phyloP scores from a whole-genome alignment of 257 asterid species.

The Henckelia pumila region DNA sequence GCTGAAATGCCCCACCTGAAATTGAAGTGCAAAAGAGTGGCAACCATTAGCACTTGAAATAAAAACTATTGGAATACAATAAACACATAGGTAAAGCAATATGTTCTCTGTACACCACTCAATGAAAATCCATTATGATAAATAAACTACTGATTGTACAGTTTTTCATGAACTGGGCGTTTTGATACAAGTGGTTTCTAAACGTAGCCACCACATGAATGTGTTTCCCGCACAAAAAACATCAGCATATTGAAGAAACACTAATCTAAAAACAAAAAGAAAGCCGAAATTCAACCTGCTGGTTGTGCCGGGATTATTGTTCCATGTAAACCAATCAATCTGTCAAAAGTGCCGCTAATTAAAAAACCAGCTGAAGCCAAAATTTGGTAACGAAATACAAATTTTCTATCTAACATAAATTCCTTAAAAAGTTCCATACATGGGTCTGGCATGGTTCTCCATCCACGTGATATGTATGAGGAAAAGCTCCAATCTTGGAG shows the following conservation, averaged over 20 bases:
- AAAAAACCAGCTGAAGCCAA: conserved; percentile 12
- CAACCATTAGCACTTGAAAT: background rate
- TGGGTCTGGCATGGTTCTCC: conserved; percentile 72
- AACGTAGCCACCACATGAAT: background rate
- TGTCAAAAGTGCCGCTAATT: conserved; percentile 21
- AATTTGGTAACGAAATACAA: background rate
- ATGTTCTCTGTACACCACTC: background rate
- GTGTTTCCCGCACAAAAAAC: background rate
- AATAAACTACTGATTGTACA: too few species aligned
- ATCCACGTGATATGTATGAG: conserved; percentile 66
- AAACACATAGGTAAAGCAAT: background rate
- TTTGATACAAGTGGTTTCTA: background rate
- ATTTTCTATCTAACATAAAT: background rate
- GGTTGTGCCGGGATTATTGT: conserved; percentile 19
- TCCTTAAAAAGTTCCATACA: conserved; percentile 38
- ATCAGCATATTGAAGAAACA: background rate
- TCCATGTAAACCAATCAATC: conserved; percentile 41
- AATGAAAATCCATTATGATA: too few species aligned
- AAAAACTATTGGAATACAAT: background rate
- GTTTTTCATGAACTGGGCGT: too few species aligned
- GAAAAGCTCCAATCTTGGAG: conserved; percentile 56
- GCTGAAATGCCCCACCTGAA: conserved; percentile 77
- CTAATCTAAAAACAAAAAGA: background rate
- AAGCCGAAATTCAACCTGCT: conserved; percentile 30
- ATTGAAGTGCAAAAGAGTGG: conserved; percentile 24